Conservation (phyloP, 2,329 filamentous ascomycete species). For the Helotiales sp. region DNA sequence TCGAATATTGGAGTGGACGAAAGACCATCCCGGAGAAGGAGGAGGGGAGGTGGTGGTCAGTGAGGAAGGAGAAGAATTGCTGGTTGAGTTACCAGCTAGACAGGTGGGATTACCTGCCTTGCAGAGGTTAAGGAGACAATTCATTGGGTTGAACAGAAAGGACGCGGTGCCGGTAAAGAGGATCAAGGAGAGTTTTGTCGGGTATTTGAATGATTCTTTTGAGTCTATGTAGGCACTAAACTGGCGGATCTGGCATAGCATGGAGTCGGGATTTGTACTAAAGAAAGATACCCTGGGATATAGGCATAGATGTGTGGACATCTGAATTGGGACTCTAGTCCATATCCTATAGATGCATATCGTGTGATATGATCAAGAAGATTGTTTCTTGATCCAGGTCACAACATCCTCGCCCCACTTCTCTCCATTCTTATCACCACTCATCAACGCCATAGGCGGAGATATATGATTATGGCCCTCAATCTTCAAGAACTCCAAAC, state of each 20-base stretch:
- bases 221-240: slow-evolving; percentile 40
- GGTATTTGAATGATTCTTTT: slow-evolving; percentile 66
- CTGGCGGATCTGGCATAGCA: background rate
- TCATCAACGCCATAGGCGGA: slow-evolving; percentile 28
- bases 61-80: slow-evolving; percentile 45
- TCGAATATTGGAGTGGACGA: slow-evolving; percentile 66
- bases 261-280: slow-evolving; percentile 13
- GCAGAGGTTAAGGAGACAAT: slow-evolving; percentile 75
- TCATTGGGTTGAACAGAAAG: slow-evolving; percentile 73
- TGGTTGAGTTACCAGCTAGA: slow-evolving; percentile 65
- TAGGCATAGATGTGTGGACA: background rate
- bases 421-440: slow-evolving; percentile 31
- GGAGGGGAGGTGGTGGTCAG: slow-evolving; percentile 52
- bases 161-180: slow-evolving; percentile 57
- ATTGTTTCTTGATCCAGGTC: slow-evolving; percentile 27
- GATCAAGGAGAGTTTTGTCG: slow-evolving; percentile 63
- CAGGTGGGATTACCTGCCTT: slow-evolving; percentile 72
- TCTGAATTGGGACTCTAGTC: background rate
- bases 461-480: slow-evolving; percentile 35
- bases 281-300: slow-evolving; percentile 20
- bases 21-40: slow-evolving; percentile 60
- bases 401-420: slow-evolving; percentile 31
- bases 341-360: no score
- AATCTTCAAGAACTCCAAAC: slow-evolving; percentile 20
- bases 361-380: background rate